Conservation (phyloP, 2,329 filamentous ascomycete genomes). For the Penicillium sp. region DNA sequence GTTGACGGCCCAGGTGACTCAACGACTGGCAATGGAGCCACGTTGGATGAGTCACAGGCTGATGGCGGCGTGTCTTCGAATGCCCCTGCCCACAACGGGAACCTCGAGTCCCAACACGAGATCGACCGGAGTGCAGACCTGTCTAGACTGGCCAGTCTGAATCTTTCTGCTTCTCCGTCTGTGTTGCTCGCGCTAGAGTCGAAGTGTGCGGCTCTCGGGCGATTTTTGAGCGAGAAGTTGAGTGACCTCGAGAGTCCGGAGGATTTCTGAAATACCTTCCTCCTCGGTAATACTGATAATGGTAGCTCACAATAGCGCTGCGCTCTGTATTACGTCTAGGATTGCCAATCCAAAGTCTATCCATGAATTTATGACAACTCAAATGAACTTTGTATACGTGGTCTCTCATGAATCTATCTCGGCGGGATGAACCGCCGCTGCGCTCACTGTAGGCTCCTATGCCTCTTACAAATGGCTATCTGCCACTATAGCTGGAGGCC, state of each 20-base stretch:
- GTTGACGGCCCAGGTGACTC: slow-evolving; percentile 8
- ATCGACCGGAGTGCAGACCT: slow-evolving; percentile 47
- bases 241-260: slow-evolving; percentile 47
- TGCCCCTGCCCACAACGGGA: slow-evolving; percentile 27
- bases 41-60: slow-evolving; percentile 18
- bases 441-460: not conserved
- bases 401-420: not conserved
- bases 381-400: not conserved
- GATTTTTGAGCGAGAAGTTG: slow-evolving; percentile 46
- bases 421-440: not conserved
- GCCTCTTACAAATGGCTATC: not conserved
- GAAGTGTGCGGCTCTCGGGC: slow-evolving; percentile 47
- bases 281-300: not conserved
- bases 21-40: slow-evolving; percentile 11
- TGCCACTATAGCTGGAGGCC: not conserved
- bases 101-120: slow-evolving; percentile 43
- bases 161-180: slow-evolving; percentile 43
- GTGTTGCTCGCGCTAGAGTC: slow-evolving; percentile 48
- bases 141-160: slow-evolving; percentile 44
- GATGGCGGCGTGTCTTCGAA: slow-evolving; percentile 16
- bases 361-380: slow-evolving; percentile 18
- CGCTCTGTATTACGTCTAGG: not conserved
- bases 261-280: slow-evolving; percentile 39
- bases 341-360: not conserved
- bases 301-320: not conserved